Evolutionary conservation across 306 rosid genomes (phyloP).

Genomic region (Oemleria cerasiformis): DNA sequence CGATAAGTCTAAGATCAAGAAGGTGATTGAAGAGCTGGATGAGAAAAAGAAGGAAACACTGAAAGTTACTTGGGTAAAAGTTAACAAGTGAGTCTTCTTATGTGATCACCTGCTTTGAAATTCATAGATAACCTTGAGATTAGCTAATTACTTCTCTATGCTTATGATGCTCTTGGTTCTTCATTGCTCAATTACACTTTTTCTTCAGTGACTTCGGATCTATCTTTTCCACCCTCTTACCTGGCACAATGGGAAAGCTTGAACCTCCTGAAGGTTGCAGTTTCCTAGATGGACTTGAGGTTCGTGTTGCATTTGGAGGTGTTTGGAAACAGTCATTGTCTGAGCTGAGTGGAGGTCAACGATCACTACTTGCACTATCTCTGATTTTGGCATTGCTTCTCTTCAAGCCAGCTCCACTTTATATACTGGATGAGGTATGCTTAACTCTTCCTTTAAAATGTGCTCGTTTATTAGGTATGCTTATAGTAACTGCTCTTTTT

Average conservation of each 20-base stretch:
- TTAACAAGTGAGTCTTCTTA: conserved; percentile 54
- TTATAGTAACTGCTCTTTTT: no score
- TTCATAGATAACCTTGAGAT: background rate
- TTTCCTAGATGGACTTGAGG: conserved; percentile 97
- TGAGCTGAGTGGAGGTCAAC: conserved; percentile 96
- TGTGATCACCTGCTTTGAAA: background rate
- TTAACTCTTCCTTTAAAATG: conserved; percentile 11
- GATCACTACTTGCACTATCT: conserved; percentile 95
- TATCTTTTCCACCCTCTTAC: conserved; percentile 86
- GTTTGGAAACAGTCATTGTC: conserved; percentile 99
- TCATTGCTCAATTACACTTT: conserved; percentile 13
- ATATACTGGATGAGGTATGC: conserved; percentile 89
- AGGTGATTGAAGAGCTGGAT: conserved; percentile 93
- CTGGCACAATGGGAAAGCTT: conserved; percentile 91
- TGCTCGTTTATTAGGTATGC: background rate
- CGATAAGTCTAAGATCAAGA: conserved; percentile 94
- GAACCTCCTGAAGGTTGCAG: conserved; percentile 95
- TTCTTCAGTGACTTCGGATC: conserved; percentile 86
- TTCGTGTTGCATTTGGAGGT: conserved; percentile 92
- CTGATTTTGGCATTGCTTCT: conserved; percentile 91
- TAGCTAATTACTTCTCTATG: conserved; percentile 1
- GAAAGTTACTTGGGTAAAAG: conserved; percentile 91
- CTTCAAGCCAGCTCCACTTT: conserved; percentile 96
- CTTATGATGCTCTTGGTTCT: conserved; percentile 15
- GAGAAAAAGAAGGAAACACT: conserved; percentile 97